Evolutionary conservation across 176 grass and related monocot genomes (phyloP).

Genomic region (Zea luxurians): DNA sequence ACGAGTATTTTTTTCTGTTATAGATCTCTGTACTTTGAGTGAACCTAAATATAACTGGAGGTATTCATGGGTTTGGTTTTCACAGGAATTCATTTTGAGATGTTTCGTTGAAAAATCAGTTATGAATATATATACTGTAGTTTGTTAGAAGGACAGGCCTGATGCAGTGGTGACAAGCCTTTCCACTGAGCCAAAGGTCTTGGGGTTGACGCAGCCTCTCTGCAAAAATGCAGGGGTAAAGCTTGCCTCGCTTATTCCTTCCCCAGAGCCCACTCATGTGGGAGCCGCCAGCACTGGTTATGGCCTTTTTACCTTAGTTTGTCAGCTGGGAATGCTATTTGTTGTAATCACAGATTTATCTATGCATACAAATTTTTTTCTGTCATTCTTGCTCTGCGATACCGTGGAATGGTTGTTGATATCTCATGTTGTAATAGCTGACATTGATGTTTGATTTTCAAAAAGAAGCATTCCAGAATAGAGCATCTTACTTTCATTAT

Average conservation of each 20-base stretch:
- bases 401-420: slow-evolving; percentile 1
- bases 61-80: slow-evolving; percentile 2
- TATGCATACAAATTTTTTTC: slow-evolving; percentile 14
- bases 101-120: background rate
- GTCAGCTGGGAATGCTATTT: background rate
- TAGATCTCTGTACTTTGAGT: background rate
- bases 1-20: background rate
- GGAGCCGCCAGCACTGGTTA: too few species aligned
- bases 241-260: too few species aligned
- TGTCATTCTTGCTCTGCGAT: background rate
- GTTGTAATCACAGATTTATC: slow-evolving; percentile 20
- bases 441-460: slow-evolving; percentile 34
- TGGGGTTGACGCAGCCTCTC: too few species aligned
- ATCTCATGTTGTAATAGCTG: slow-evolving; percentile 21
- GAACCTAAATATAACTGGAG: background rate
- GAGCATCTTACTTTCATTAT: background rate
- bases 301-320: background rate
- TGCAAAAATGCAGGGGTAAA: too few species aligned
- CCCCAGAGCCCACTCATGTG: too few species aligned
- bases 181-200: too few species aligned
- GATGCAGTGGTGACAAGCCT: too few species aligned
- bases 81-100: background rate
- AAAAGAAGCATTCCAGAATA: slow-evolving; percentile 12
- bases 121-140: slow-evolving; percentile 3
- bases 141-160: background rate